Evolutionary conservation across 1,284 basidiomycete species (phyloP).

Genomic region (Chondrostereum purpureum): DNA sequence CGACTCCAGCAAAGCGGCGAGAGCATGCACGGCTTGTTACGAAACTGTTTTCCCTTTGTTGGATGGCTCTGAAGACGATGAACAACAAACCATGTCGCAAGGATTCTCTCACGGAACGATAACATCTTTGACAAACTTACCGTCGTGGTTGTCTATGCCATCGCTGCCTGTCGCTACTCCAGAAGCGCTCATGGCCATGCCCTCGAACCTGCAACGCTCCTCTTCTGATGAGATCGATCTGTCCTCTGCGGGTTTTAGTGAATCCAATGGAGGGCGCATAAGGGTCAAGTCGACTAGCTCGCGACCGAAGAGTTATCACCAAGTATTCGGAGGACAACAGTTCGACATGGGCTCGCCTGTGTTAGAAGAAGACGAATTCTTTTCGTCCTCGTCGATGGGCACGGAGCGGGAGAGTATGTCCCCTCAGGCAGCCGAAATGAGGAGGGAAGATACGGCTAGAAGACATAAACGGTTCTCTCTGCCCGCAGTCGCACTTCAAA

Average conservation of each 20-base stretch:
- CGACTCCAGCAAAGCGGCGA: conserved; percentile 52
- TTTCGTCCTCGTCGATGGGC: conserved; percentile 12
- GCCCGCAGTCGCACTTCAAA: conserved; percentile 67
- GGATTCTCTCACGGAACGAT: conserved; percentile 20
- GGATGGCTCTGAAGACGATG: conserved; percentile 22
- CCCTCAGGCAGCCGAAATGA: conserved; percentile 9
- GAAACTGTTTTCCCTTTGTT: conserved; percentile 77
- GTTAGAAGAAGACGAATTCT: conserved; percentile 20
- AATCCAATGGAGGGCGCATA: conserved; percentile 5
- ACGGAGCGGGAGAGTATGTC: conserved; percentile 13
- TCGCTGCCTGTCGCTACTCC: conserved; percentile 27
- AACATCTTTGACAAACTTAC: conserved; percentile 43
- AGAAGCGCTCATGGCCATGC: conserved; percentile 30
- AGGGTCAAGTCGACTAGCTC: conserved; percentile 27
- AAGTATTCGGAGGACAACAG: conserved; percentile 50
- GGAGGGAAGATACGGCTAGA: conserved; percentile 54
- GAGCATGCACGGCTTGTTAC: conserved; percentile 83
- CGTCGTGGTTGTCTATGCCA: conserved; percentile 48
- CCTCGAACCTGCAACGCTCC: neutral
- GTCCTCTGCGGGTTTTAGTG: neutral
- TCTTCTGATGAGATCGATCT: conserved; percentile 2
- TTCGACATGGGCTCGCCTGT: conserved; percentile 15
- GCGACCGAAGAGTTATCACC: conserved; percentile 55
- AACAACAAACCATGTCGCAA: neutral
- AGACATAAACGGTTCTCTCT: conserved; percentile 64